These are phyloP conservation scores for Effrenium voratum DNA, from an alignment of 73 alveolate species.

Conservation along the genomic window DNA sequence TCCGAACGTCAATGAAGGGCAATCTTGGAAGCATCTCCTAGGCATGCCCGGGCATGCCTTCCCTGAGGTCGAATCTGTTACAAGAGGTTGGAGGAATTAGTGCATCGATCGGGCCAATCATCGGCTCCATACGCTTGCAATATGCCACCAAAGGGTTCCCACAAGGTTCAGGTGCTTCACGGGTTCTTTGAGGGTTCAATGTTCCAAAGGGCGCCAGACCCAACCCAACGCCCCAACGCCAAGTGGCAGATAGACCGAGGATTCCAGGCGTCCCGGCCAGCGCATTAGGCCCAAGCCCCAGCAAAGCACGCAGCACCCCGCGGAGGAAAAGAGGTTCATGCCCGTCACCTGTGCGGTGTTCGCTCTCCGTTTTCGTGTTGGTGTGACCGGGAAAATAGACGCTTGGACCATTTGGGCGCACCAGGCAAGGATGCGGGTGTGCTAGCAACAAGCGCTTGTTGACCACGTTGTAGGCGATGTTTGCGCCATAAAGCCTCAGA, in stretches of 20 bases:
- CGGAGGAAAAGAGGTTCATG: slow-evolving; percentile 31
- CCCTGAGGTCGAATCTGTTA: no score
- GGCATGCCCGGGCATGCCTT: no score
- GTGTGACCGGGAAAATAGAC: no score
- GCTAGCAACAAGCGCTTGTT: slow-evolving; percentile 81
- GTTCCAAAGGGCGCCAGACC: background rate
- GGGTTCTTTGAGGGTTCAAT: no score
- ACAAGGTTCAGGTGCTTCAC: no score
- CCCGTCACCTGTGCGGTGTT: slow-evolving; percentile 33
- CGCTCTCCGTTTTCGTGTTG: no score
- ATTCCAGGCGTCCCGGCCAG: slow-evolving; percentile 25
- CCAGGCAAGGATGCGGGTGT: slow-evolving; percentile 63
- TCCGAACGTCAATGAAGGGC: no score
- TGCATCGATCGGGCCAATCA: no score
- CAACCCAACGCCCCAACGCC: background rate
- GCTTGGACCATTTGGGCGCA: background rate
- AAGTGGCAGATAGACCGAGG: slow-evolving; percentile 34
- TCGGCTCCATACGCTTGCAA: no score
- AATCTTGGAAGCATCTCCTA: no score
- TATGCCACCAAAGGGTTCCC: no score
- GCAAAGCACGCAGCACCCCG: slow-evolving; percentile 35
- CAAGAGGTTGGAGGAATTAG: no score
- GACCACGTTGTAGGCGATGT: slow-evolving; percentile 79
- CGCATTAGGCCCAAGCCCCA: slow-evolving; percentile 51
- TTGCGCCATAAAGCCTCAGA: slow-evolving; percentile 75